These are phyloP conservation scores for Kwoniella pini DNA, from an alignment of 768 basidiomycete species.

Conservation along the genomic window DNA sequence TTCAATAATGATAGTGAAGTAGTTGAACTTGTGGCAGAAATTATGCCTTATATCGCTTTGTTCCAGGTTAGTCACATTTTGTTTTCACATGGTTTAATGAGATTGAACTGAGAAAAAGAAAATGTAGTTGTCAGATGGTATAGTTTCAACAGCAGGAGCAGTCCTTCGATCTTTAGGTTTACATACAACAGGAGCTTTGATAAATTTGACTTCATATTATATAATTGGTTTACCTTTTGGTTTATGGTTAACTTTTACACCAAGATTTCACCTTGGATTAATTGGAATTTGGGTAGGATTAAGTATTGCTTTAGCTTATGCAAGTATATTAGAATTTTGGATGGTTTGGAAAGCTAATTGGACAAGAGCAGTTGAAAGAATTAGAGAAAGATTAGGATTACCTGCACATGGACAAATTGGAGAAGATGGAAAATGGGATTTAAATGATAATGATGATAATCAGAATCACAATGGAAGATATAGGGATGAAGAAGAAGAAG, in stretches of 20 bases:
- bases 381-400: slow-evolving; percentile 44
- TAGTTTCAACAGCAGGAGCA: slow-evolving; percentile 67
- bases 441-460: not conserved
- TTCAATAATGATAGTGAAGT: slow-evolving; percentile 70
- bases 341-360: slow-evolving; percentile 48
- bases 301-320: slow-evolving; percentile 44
- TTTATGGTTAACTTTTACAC: slow-evolving; percentile 59
- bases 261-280: slow-evolving; percentile 70
- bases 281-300: slow-evolving; percentile 84
- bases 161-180: slow-evolving; percentile 81
- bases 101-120: no score
- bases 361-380: slow-evolving; percentile 42
- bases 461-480: not conserved
- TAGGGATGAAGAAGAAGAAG: slow-evolving; percentile 12
- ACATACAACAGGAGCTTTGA: slow-evolving; percentile 70
- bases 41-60: slow-evolving; percentile 68
- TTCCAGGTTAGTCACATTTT: slow-evolving; percentile 54
- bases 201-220: slow-evolving; percentile 83
- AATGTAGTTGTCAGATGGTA: slow-evolving; percentile 78
- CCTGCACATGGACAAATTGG: slow-evolving; percentile 35
- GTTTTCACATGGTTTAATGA: no score
- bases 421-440: slow-evolving; percentile 40
- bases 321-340: slow-evolving; percentile 30
- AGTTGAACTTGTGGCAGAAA: slow-evolving; percentile 65
- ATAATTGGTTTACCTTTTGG: slow-evolving; percentile 80